phyloP scores from a whole-genome alignment of 805 yeast species.

The Hanseniaspora taiwanica region DNA sequence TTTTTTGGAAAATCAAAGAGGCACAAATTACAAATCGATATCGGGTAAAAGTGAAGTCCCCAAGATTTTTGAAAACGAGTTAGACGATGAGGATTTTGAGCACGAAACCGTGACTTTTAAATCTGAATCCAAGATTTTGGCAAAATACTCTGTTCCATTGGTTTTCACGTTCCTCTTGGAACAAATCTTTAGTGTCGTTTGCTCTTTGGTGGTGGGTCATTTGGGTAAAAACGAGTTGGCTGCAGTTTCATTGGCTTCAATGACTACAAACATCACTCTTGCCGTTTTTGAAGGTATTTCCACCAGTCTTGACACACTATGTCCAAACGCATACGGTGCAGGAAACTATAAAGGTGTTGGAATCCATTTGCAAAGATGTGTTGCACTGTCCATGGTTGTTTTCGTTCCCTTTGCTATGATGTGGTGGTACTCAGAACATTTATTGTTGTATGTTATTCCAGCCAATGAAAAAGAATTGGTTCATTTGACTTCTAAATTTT shows the following conservation, averaged over 20 bases:
- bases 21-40: conserved; percentile 19
- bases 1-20: conserved; percentile 9
- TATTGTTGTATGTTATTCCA: conserved; percentile 31
- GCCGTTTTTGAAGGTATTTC: conserved; percentile 75
- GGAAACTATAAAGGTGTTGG: conserved; percentile 60
- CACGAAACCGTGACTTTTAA: conserved; percentile 24
- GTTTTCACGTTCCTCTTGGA: conserved; percentile 60
- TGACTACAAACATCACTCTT: conserved; percentile 72
- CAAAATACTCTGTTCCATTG: conserved; percentile 37
- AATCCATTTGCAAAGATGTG: conserved; percentile 58
- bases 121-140: conserved; percentile 25
- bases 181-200: conserved; percentile 63
- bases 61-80: conserved; percentile 16
- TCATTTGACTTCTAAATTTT: conserved; percentile 40
- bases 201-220: conserved; percentile 75
- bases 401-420: conserved; percentile 39
- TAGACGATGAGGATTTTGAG: conserved; percentile 16
- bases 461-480: conserved; percentile 41
- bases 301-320: conserved; percentile 68
- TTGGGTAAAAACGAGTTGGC: conserved; percentile 69
- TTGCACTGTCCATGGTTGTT: conserved; percentile 43
- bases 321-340: conserved; percentile 81
- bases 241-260: conserved; percentile 71
- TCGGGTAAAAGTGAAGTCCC: conserved; percentile 22
- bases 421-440: conserved; percentile 50